phyloP scores from a whole-genome alignment of 192 early-diverging fungal species.

The Podila verticillata region DNA sequence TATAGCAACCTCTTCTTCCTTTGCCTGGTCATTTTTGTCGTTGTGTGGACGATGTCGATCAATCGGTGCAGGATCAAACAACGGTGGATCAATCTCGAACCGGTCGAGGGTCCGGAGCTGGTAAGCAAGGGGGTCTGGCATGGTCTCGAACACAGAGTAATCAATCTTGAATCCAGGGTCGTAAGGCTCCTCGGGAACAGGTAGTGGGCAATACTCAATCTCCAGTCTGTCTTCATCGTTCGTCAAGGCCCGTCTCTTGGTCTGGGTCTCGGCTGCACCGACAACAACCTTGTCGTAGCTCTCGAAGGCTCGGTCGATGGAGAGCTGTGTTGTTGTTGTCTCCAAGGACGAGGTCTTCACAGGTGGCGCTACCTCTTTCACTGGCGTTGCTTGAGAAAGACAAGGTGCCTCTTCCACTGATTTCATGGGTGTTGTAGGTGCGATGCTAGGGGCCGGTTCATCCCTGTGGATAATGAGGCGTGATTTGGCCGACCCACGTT shows the following conservation, averaged over 20 bases:
- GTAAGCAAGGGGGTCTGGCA: constrained; percentile 23
- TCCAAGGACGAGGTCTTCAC: constrained; percentile 6
- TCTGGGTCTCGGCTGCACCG: constrained; percentile 23
- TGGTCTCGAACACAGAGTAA: constrained; percentile 10
- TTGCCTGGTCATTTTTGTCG: not conserved
- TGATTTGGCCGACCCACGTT: constrained; percentile 40
- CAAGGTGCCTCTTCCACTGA: not conserved
- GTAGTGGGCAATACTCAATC: constrained; percentile 43
- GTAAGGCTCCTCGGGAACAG: constrained; percentile 27
- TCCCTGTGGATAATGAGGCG: constrained; percentile 33
- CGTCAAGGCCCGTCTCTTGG: constrained; percentile 30
- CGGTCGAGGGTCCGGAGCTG: constrained; percentile 4
- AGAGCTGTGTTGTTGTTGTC: constrained; percentile 27
- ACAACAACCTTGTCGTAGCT: constrained; percentile 40
- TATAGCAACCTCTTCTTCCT: not conserved
- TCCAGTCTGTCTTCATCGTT: constrained; percentile 31
- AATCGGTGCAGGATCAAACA: not conserved
- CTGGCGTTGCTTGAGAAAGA: constrained; percentile 13
- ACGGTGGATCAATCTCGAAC: constrained; percentile 9
- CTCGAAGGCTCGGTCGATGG: constrained; percentile 25
- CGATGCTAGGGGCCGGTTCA: not conserved
- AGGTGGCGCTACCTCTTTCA: not conserved
- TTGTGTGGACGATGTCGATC: not conserved
- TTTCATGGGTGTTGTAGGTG: not conserved
- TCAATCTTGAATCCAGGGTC: constrained; percentile 32